Conservation (phyloP, 805 yeast species). For the Sugiyamaella chiloensis region DNA sequence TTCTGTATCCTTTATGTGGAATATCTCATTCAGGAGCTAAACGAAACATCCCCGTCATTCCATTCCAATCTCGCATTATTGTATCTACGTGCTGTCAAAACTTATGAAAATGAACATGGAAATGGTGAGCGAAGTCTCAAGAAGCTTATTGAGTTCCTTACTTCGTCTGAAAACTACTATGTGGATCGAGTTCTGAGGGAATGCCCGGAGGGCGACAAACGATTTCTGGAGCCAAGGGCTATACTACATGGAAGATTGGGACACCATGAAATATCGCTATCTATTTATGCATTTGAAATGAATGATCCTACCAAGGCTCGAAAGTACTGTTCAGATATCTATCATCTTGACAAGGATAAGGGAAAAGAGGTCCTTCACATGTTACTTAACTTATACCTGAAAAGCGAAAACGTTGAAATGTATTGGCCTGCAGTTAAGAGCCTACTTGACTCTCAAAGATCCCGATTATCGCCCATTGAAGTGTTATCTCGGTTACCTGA, state of each 20-base stretch:
- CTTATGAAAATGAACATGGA: constrained; percentile 20
- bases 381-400: constrained; percentile 43
- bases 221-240: constrained; percentile 46
- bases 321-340: constrained; percentile 54
- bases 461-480: constrained; percentile 43
- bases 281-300: constrained; percentile 55
- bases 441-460: constrained; percentile 44
- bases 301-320: constrained; percentile 58
- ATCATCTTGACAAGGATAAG: constrained; percentile 33
- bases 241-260: constrained; percentile 57
- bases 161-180: constrained; percentile 37
- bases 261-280: constrained; percentile 60
- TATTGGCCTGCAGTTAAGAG: constrained; percentile 41
- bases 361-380: constrained; percentile 50
- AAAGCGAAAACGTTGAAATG: constrained; percentile 3
- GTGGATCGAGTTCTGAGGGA: constrained; percentile 37
- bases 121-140: constrained; percentile 21
- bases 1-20: constrained; percentile 51
- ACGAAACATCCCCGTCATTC: constrained; percentile 37
- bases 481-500: constrained; percentile 54
- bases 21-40: constrained; percentile 43
- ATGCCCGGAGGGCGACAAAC: constrained; percentile 21
- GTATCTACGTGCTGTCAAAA: constrained; percentile 39
- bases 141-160: constrained; percentile 38
- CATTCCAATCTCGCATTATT: constrained; percentile 45